Conservation (phyloP, 495 filamentous ascomycete genomes). For the Rhypophila decipiens region DNA sequence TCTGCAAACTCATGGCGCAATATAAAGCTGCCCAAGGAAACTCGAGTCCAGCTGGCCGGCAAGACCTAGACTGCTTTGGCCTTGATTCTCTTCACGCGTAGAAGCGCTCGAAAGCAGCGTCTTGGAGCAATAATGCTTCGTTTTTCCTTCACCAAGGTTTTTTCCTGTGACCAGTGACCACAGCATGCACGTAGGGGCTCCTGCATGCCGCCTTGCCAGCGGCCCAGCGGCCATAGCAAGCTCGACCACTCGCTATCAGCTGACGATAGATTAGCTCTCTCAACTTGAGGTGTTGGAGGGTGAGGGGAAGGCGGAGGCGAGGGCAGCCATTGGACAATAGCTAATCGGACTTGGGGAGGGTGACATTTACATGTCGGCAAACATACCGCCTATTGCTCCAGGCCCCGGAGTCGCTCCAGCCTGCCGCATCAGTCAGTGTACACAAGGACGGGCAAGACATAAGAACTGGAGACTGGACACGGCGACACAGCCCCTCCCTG, state of each 20-base stretch:
- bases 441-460: too few species aligned
- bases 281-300: slow-evolving; percentile 1
- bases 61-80: too few species aligned
- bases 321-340: slow-evolving; percentile 11
- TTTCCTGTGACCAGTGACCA: too few species aligned
- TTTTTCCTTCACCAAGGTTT: background rate
- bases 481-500: too few species aligned
- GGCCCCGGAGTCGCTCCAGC: too few species aligned
- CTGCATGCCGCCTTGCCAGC: slow-evolving; percentile 20
- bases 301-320: slow-evolving; percentile 10
- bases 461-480: too few species aligned
- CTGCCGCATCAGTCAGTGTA: too few species aligned
- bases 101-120: background rate
- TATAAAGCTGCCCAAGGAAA: slow-evolving; percentile 1
- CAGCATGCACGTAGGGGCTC: background rate
- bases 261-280: slow-evolving; percentile 16
- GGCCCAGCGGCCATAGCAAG: slow-evolving; percentile 1
- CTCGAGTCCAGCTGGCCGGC: too few species aligned
- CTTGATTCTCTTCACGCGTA: too few species aligned
- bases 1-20: slow-evolving; percentile 11
- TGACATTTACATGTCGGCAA: slow-evolving; percentile 21
- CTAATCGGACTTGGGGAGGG: slow-evolving; percentile 10
- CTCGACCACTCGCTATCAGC: slow-evolving; percentile 19
- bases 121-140: background rate
- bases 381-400: slow-evolving; percentile 17